phyloP scores from a whole-genome alignment of 2,329 filamentous ascomycete species.

The Aspergillus oerlinghausenensis region DNA sequence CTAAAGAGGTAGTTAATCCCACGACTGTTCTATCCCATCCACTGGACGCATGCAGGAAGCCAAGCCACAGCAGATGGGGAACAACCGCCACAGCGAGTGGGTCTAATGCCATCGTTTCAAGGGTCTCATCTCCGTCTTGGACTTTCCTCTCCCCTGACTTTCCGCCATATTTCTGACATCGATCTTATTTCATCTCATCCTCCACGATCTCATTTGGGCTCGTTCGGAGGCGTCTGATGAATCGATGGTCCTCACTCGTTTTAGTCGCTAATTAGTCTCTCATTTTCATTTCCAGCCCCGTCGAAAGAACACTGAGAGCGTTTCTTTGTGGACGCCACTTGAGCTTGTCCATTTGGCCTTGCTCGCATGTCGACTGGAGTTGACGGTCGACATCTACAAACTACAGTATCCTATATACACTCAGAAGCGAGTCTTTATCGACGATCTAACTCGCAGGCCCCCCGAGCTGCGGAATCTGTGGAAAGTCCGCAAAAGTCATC shows the following conservation, averaged over 20 bases:
- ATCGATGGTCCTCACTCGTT: constrained; percentile 25
- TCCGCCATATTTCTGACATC: constrained; percentile 8
- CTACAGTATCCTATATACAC: constrained; percentile 52
- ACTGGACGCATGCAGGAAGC: constrained; percentile 8
- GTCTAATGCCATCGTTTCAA: constrained; percentile 7
- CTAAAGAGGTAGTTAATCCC: neutral
- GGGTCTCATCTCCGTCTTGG: constrained; percentile 2
- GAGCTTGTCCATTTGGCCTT: constrained; percentile 16
- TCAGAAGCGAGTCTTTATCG: constrained; percentile 44
- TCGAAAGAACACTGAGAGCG: constrained; percentile 3
- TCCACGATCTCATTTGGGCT: constrained; percentile 17
- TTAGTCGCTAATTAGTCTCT: constrained; percentile 22
- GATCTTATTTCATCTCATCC: constrained; percentile 2
- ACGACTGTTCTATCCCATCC: neutral
- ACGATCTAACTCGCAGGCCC: constrained; percentile 51
- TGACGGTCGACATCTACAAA: constrained; percentile 46
- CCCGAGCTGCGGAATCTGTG: constrained; percentile 37
- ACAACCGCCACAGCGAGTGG: constrained; percentile 14
- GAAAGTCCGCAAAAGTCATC: constrained; percentile 45
- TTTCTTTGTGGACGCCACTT: constrained; percentile 18
- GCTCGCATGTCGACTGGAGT: constrained; percentile 54
- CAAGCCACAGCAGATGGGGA: constrained; percentile 9
- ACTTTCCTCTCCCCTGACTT: constrained; percentile 4
- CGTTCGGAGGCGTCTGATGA: constrained; percentile 21
- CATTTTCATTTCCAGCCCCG: constrained; percentile 9